Evolutionary conservation across 331 rosid species (phyloP).

Genomic region (Acacia pycnantha): DNA sequence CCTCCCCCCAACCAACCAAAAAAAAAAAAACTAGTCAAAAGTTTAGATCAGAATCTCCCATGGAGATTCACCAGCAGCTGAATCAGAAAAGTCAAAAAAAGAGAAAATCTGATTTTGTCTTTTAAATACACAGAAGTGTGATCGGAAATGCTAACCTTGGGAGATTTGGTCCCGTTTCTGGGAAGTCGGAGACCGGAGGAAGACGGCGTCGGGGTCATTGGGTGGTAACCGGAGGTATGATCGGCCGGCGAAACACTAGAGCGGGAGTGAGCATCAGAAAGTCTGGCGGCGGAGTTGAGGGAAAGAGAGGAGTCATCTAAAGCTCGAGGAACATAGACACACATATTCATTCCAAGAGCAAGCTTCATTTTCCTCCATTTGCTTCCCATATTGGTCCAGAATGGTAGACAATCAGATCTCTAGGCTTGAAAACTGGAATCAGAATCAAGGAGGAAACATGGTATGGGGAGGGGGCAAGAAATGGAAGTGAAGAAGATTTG

Average conservation of each 20-base stretch:
- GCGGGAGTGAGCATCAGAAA: constrained; percentile 44
- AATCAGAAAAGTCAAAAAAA: constrained; percentile 4
- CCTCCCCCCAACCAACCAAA: too few species aligned
- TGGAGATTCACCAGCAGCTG: constrained; percentile 27
- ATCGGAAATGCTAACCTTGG: constrained; percentile 58
- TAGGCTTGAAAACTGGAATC: constrained; percentile 1
- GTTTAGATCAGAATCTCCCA: constrained; percentile 31
- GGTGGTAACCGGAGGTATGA: constrained; percentile 37
- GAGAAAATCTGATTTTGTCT: background rate
- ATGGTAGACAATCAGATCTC: constrained; percentile 11
- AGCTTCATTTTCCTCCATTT: constrained; percentile 83
- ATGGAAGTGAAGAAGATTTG: background rate
- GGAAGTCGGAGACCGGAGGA: constrained; percentile 54
- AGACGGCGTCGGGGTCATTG: constrained; percentile 58
- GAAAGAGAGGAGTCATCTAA: constrained; percentile 47
- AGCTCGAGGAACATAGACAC: constrained; percentile 54
- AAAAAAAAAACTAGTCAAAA: background rate
- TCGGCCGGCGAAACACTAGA: constrained; percentile 35
- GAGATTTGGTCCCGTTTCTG: constrained; percentile 50
- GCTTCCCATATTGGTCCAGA: constrained; percentile 50
- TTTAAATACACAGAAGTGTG: background rate
- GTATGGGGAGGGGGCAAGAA: background rate
- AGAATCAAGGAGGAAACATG: background rate
- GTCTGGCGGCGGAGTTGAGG: constrained; percentile 21
- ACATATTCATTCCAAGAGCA: constrained; percentile 60